Percentiles rank a stretch among this genome's conserved stretches.
Evolutionary conservation across 78 protist species (phyloP).

Genomic region (Dictyostelium brefeldianum): DNA sequence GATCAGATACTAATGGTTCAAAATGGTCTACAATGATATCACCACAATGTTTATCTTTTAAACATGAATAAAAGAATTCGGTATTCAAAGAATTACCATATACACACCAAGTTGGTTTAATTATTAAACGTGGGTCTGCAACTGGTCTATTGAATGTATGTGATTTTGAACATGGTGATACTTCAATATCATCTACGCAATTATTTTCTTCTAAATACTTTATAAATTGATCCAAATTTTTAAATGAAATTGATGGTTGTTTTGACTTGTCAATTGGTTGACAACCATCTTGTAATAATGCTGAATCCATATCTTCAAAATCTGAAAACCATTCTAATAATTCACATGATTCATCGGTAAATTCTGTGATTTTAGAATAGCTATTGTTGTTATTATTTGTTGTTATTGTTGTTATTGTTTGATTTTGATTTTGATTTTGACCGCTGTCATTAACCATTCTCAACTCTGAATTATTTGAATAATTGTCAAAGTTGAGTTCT

Average conservation of each 20-base stretch:
- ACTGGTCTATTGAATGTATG: conserved; percentile 56
- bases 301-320: conserved; percentile 17
- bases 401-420: neutral
- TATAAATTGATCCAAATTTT: conserved; percentile 28
- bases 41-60: conserved; percentile 50
- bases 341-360: neutral
- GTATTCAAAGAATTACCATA: conserved; percentile 51
- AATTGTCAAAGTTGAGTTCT: neutral
- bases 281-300: conserved; percentile 6
- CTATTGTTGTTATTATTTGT: conserved; percentile 9
- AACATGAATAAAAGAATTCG: conserved; percentile 36
- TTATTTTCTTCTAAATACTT: conserved; percentile 25
- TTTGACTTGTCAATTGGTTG: neutral
- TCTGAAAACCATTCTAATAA: conserved; percentile 58
- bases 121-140: conserved; percentile 2
- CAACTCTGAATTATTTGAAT: neutral
- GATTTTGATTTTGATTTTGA: neutral
- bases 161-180: conserved; percentile 44
- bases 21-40: conserved; percentile 74
- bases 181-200: conserved; percentile 17
- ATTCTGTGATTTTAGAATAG: no score
- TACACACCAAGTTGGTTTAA: conserved; percentile 78
- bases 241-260: conserved; percentile 32
- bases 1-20: conserved; percentile 53
- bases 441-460: no score